Base-by-base conservation (phyloP, 257 asterid genomes). In the Thymus quinquecostatus region DNA sequence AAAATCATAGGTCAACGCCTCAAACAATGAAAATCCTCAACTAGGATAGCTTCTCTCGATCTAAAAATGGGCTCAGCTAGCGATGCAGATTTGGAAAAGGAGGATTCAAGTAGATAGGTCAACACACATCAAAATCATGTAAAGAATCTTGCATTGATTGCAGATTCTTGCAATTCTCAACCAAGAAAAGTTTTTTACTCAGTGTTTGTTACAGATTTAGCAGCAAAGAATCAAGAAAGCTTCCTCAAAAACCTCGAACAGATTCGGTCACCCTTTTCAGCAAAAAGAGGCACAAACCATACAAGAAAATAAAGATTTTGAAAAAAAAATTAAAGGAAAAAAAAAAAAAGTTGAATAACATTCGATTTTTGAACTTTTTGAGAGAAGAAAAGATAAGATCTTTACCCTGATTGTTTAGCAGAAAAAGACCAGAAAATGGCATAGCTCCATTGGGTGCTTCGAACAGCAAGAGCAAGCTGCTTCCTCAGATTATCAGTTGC, bases 371-470 rank as follows among this genome's bases (percentile, higher is more conserved):
- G 7, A 47, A 3, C 8, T 49, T 43, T 50, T 3, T 33, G 27
- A 32, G 58, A 69, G 51, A 64, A 69, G 51, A 13, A 13, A 68
- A 75, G 60, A 36, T 34, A 30, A 41, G 32, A 75, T 7, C 7
- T 47, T 60, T 92, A 92, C 98, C 95, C 97, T 2, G 88, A 80
- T 38, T 86, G 82, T 53, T 56, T 69, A 69, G 88, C 72, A 60
- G 97, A 86, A 80, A 77, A 45, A 48, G 98, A 86, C 98, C 98
- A 92, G 78, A 88, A 89, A 56, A 92, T 84, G 10, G 94, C 97
- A 80, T 92, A 92, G 80, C 91, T 86, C 98, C 98, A 92, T 65
- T 88, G 91, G 61, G 83, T 88, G 77, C 86, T 83, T 86, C 84
- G 85, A 67, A 86, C 86, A 67, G 98, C 94, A 71, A 82, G 60